Evolutionary conservation across 164 flowering plant species (phyloP), one percentile per base, ranked within the genome.

Genomic region (Liriodendron chinense): DNA sequence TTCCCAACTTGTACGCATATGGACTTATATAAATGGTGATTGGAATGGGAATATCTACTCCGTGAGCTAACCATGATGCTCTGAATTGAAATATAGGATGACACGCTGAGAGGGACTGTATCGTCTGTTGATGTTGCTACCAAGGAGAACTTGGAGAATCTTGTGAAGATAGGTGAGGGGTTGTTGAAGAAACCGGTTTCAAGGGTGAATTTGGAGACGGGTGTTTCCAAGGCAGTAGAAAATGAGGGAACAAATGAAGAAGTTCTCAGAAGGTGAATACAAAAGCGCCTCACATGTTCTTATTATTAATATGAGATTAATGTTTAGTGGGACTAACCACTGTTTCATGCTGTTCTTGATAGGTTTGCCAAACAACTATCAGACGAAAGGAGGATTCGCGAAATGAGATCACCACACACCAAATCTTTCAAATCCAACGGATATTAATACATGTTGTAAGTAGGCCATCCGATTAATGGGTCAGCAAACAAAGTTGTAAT

Each of bases 191-290:
- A 78, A 57, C 78, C 75, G 9, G 69, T 77, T 53, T 21, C 80
- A 1, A 64, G 70, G 64, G 75, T 77, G 26, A 80, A 80, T 61
- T 59, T 77, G 72, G 73, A 75, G 18, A 81, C 78, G n/a, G 83
- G 83, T 12, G 18, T 34, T n/a, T 74, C n/a, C 63, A 78, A 78
- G 68, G 76, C 80, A 12, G 20, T 66, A 0, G 50, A 18, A 47
- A 34, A 25, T 81, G 73, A 62, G n/a, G 74, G 68, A 20, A 78
- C 83, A 1, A 81, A 78, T 70, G 76, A 75, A 43, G 34, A 81
- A 69, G 78, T 73, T 16, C 78, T 81, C 23, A 67, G 0, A 7
- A 81, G 78, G 83, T 81, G 25, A 24, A 68, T 67, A 21, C 2
- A 1, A 48, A 21, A 4, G 21, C 48, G 10, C 1, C 26, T 14